These are phyloP conservation scores for Drosera spatulata DNA, from an alignment of 179 eudicot genomes.

Conservation along the genomic window DNA sequence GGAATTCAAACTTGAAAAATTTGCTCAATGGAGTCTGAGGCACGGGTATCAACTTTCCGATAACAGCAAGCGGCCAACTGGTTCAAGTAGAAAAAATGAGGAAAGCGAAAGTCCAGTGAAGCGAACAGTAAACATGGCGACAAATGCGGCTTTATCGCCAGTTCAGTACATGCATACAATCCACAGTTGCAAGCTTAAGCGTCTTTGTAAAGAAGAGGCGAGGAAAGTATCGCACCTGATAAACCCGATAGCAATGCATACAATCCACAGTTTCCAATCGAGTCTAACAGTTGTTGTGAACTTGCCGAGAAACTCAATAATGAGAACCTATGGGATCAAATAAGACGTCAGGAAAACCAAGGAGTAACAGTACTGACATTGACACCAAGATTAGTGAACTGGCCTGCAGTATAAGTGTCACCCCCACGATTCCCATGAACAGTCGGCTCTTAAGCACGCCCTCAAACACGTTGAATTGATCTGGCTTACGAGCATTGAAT, in stretches of 20 bases:
- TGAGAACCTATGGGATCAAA: conserved; percentile 29
- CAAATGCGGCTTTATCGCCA: too few relatives aligned
- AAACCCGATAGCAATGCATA: conserved; percentile 11
- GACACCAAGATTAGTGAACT: not conserved
- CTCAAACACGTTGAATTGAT: conserved; percentile 58
- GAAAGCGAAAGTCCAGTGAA: too few relatives aligned
- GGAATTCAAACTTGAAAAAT: not conserved
- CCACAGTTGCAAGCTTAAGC: too few relatives aligned
- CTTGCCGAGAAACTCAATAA: conserved; percentile 68
- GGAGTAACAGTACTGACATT: not conserved
- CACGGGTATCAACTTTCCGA: conserved; percentile 79
- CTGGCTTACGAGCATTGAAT: conserved; percentile 91
- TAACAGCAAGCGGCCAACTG: conserved; percentile 89
- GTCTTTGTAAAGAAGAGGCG: too few relatives aligned
- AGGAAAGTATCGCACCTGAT: too few relatives aligned
- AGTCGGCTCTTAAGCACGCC: conserved; percentile 64
- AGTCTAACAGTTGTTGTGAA: conserved; percentile 58
- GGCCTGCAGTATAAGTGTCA: conserved; percentile 74
- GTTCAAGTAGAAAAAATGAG: not conserved
- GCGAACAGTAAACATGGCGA: too few relatives aligned
- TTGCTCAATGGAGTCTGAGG: conserved; percentile 71
- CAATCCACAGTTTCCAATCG: conserved; percentile 65
- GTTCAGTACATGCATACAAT: too few relatives aligned
- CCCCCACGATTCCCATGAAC: conserved; percentile 62
- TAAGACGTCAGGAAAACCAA: not conserved